These are phyloP conservation scores for Ceratobasidium theobromae DNA, from an alignment of 1,284 basidiomycete genomes.

Conservation along the genomic window DNA sequence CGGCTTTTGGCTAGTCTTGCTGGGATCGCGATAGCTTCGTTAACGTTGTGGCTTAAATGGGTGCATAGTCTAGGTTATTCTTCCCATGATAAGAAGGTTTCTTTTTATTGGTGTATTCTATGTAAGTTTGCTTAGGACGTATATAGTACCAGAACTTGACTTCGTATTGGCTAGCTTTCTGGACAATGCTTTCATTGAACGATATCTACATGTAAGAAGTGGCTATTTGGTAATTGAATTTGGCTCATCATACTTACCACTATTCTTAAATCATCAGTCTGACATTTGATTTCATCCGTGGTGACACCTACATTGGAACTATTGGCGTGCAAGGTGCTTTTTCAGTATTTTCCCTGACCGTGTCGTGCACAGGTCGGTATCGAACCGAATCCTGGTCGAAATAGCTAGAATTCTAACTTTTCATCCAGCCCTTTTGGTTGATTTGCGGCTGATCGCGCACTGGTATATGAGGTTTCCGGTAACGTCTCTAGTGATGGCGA, in stretches of 20 bases:
- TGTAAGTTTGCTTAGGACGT: too few species aligned
- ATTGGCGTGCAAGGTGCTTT: background rate
- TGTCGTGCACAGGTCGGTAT: constrained; percentile 6
- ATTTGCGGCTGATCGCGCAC: background rate
- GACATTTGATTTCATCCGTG: background rate
- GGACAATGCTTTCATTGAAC: background rate
- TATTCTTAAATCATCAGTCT: background rate
- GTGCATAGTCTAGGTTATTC: too few species aligned
- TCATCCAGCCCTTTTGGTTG: background rate
- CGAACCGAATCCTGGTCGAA: background rate
- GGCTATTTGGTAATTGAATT: background rate
- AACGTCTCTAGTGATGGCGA: background rate
- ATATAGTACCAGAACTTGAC: too few species aligned
- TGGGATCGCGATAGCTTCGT: too few species aligned
- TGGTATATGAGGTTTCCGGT: background rate
- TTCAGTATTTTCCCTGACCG: background rate
- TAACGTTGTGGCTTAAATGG: too few species aligned
- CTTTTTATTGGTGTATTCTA: too few species aligned
- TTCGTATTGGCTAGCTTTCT: background rate
- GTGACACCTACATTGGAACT: constrained; percentile 11
- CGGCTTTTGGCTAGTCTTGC: too few species aligned
- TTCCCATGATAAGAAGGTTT: too few species aligned
- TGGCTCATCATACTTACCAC: background rate
- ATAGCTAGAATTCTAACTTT: background rate
- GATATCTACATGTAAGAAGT: background rate